These are phyloP conservation scores for Piper longum DNA, from an alignment of 164 flowering plant species.

Conservation along the genomic window DNA sequence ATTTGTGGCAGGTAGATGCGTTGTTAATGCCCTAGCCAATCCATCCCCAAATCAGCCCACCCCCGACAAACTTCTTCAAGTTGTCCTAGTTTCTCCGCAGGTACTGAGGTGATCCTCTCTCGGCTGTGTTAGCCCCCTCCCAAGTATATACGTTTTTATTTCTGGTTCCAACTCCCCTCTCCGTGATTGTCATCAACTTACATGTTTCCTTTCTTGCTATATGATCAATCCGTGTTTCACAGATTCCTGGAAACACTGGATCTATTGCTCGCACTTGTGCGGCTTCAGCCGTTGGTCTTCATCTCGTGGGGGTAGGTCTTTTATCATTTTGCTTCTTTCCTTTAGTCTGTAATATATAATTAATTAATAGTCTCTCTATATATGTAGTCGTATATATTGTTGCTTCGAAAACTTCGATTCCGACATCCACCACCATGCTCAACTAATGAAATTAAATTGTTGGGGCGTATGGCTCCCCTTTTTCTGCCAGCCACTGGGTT, in stretches of 20 bases:
- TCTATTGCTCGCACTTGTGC: constrained; percentile 96
- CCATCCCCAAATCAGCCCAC: background rate
- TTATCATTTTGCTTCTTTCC: constrained; percentile 1
- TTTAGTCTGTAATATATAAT: too few relatives aligned
- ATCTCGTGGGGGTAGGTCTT: constrained; percentile 63
- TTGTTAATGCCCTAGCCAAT: too few relatives aligned
- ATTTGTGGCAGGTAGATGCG: too few relatives aligned
- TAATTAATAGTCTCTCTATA: too few relatives aligned
- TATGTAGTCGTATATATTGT: too few relatives aligned
- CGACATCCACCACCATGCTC: too few relatives aligned
- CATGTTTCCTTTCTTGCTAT: too few relatives aligned
- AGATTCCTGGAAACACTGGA: constrained; percentile 98
- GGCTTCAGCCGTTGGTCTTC: constrained; percentile 84
- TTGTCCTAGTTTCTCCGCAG: constrained; percentile 81
- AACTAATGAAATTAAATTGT: too few relatives aligned
- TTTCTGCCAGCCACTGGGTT: constrained; percentile 67
- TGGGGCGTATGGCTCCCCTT: background rate
- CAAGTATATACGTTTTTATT: background rate
- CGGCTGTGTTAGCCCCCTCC: too few relatives aligned
- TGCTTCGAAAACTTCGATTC: too few relatives aligned
- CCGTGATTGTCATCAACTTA: too few relatives aligned
- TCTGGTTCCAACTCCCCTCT: background rate
- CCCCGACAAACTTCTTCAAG: constrained; percentile 32
- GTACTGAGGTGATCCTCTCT: constrained; percentile 13
- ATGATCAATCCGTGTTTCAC: constrained; percentile 16